phyloP scores from a whole-genome alignment of 225 moss, liverwort and hornwort genomes.

The Marchantia polymorpha region DNA sequence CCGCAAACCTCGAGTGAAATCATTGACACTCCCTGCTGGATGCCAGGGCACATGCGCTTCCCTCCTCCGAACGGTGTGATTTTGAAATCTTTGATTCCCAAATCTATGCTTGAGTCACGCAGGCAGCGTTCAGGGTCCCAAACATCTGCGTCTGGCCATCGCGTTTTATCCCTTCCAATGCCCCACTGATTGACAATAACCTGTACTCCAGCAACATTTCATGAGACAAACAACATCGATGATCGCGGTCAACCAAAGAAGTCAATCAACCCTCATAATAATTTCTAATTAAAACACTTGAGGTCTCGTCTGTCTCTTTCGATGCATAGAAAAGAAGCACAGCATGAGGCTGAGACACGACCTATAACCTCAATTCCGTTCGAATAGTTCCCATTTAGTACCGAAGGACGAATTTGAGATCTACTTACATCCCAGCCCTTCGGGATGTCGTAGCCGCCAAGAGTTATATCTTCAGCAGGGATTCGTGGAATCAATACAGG shows the following conservation, averaged over 20 bases:
- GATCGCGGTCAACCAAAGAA: too few species aligned
- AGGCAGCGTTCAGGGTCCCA: slow-evolving; percentile 53
- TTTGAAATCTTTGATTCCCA: slow-evolving; percentile 54
- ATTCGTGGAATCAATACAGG: slow-evolving; percentile 39
- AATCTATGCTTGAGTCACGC: slow-evolving; percentile 33
- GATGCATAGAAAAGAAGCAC: too few species aligned
- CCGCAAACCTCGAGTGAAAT: background rate
- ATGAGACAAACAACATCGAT: too few species aligned
- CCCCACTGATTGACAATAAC: slow-evolving; percentile 50
- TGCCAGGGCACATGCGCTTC: slow-evolving; percentile 56
- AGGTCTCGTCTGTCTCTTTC: too few species aligned
- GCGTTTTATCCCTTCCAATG: slow-evolving; percentile 39
- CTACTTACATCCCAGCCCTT: slow-evolving; percentile 16
- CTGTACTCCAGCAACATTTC: slow-evolving; percentile 20
- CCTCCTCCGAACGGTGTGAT: slow-evolving; percentile 62
- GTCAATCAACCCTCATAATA: too few species aligned
- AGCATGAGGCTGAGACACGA: too few species aligned
- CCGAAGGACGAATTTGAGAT: too few species aligned
- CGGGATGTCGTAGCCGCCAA: slow-evolving; percentile 51
- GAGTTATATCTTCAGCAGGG: slow-evolving; percentile 42
- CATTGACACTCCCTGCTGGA: background rate
- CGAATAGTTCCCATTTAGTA: too few species aligned
- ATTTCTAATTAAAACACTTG: too few species aligned
- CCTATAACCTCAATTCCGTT: too few species aligned
- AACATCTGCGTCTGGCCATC: slow-evolving; percentile 48